Conservation (phyloP, 2,329 filamentous ascomycete species). For the Aspergillus sp. region DNA sequence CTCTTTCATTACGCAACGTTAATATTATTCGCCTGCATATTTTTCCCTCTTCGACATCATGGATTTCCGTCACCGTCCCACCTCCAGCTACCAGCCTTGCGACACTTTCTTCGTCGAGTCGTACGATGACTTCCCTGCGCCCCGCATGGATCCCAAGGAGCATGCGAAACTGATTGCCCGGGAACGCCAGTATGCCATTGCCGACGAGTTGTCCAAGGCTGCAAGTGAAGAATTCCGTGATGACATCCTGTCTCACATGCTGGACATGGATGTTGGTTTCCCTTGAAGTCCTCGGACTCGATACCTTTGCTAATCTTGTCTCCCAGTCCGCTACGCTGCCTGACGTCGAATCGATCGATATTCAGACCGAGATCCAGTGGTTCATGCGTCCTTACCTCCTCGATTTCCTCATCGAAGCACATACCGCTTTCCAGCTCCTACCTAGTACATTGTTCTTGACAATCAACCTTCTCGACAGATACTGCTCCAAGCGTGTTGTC, state of each 20-base stretch:
- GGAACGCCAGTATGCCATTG: constrained; percentile 81
- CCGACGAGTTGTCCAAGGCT: constrained; percentile 78
- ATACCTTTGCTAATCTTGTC: constrained; percentile 13
- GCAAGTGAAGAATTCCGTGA: constrained; percentile 89
- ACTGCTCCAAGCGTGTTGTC: constrained; percentile 95
- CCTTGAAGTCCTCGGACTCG: background rate
- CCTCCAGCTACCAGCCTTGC: constrained; percentile 57
- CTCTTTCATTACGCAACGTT: constrained; percentile 33
- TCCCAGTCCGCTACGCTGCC: constrained; percentile 75
- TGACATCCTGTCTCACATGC: constrained; percentile 90
- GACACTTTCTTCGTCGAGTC: constrained; percentile 66
- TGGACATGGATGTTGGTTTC: constrained; percentile 73
- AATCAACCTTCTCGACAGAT: constrained; percentile 92
- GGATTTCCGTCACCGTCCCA: constrained; percentile 50
- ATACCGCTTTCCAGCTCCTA: constrained; percentile 87
- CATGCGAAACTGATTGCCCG: constrained; percentile 73
- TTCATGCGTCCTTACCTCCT: constrained; percentile 98
- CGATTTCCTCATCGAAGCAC: constrained; percentile 96
- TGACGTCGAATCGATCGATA: constrained; percentile 96
- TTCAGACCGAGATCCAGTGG: constrained; percentile 99
- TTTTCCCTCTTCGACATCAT: constrained; percentile 39
- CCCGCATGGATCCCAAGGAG: constrained; percentile 65
- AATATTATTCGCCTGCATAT: constrained; percentile 18
- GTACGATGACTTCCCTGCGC: constrained; percentile 45
- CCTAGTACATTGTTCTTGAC: constrained; percentile 95